Conservation (phyloP, 2,329 filamentous ascomycete genomes). For the Pestalotiopsis sp. region DNA sequence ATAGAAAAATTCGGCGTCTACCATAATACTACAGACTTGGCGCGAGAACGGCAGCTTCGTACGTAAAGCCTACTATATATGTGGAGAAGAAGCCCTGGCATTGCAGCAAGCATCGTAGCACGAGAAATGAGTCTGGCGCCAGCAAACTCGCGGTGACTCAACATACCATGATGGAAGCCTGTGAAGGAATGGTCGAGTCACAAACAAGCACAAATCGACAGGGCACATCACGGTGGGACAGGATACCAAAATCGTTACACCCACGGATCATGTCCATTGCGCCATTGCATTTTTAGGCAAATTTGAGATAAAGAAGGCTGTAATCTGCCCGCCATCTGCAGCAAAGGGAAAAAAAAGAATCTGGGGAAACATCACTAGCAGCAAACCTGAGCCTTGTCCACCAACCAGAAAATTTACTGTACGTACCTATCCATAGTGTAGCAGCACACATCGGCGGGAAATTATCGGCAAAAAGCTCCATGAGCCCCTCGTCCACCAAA, state of each 20-base stretch:
- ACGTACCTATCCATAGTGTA: neutral
- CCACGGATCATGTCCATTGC: neutral
- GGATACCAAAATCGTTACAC: neutral
- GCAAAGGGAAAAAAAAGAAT: neutral
- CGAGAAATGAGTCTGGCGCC: neutral
- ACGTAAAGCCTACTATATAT: neutral
- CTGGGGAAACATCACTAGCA: neutral
- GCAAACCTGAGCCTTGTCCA: neutral
- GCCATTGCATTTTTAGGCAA: neutral
- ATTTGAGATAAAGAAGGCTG: neutral
- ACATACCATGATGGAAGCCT: neutral
- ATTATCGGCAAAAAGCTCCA: constrained; percentile 9
- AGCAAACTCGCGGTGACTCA: neutral
- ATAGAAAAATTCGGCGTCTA: neutral
- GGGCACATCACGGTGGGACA: neutral
- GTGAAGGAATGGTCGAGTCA: neutral
- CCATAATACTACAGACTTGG: neutral
- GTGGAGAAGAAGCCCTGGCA: constrained; percentile 1
- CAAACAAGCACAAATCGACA: neutral
- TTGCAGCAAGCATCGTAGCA: neutral
- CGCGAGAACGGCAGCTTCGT: neutral
- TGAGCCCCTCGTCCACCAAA: constrained; percentile 10
- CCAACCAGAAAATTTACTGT: neutral
- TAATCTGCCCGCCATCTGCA: neutral
- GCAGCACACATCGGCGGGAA: neutral